Base-by-base conservation (phyloP, 2,329 filamentous ascomycete genomes). In the Mycosphaerella sp. region DNA sequence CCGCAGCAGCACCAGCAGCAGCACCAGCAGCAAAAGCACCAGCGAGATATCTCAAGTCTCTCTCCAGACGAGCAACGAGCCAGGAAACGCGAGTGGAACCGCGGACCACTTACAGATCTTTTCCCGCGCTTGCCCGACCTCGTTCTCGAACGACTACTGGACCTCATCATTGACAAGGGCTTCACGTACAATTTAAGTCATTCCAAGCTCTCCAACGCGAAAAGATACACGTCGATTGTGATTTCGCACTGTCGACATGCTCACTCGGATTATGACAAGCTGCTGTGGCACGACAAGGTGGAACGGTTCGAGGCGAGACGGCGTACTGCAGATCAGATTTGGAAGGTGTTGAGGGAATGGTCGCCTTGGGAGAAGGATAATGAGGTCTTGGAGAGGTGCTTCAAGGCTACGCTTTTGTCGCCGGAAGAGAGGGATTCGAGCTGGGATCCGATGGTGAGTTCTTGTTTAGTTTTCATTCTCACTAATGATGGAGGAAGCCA, bases 191-290 rank as follows among this genome's bases (percentile, higher is more conserved):
- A 66, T 40, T 53, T 65, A 16, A 64, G 62, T 13, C 50, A 59
- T 21, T 59, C 63, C 7, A 62, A 60, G 34, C 41, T 53, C 44
- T 57, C 55, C 52, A 67, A 66, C 44, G 51, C 59, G 25, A 53
- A 59, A 25, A 62, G 63, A 10, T 60, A 55, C 16, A 65, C 58
- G 5, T 59, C 55, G 39, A 60, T 67, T n/a, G 78, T 81, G 32
- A 76, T 80, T 21, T 80, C 81, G 14, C 79, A 83, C 61, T 79
- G 83, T 52, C 76, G 81, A 21, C 81, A 84, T 60, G 64, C 73
- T 6, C 79, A 81, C 58, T 82, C 79, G 46, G 70, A 80, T 46
- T 84, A 84, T 63, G 81, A 84, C 72, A 72, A 41, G 34, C 68
- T 84, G 12, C 57, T 53, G 21, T 6, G 21, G 21, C 5, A 25